Percentiles rank a stretch among this genome's conserved stretches.
phyloP scores from a whole-genome alignment of 192 early-diverging fungal genomes.

The Gryganskiella cystojenkinii region DNA sequence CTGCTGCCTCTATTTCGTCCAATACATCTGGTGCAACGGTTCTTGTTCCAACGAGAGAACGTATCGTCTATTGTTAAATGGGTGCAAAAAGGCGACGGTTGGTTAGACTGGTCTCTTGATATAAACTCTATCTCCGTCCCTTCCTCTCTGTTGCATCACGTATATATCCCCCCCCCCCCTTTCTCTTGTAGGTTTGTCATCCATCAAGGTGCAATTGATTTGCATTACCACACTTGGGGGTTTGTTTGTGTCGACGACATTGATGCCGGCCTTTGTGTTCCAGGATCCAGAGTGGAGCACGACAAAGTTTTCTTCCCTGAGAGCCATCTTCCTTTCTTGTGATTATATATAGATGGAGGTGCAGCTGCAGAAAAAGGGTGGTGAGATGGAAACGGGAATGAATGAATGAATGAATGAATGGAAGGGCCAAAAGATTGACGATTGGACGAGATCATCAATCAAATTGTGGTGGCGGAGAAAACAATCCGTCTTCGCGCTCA shows the following conservation, averaged over 20 bases:
- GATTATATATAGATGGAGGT: background rate
- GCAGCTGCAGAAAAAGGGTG: background rate
- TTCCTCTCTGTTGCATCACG: no score
- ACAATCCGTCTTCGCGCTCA: no score
- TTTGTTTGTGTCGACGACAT: constrained; percentile 80
- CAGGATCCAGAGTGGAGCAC: constrained; percentile 90
- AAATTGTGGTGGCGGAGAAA: no score
- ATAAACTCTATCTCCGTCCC: no score
- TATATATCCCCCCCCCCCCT: background rate
- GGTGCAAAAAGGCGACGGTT: background rate
- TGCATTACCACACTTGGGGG: constrained; percentile 69
- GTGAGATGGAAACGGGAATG: background rate
- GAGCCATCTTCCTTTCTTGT: constrained; percentile 33
- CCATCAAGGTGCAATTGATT: background rate
- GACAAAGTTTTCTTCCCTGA: constrained; percentile 83
- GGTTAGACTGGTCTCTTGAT: background rate
- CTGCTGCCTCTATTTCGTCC: background rate
- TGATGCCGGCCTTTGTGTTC: constrained; percentile 79
- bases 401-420: no score
- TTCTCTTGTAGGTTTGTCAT: background rate
- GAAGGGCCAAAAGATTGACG: no score
- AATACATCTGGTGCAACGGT: constrained; percentile 23
- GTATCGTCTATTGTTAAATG: constrained; percentile 33
- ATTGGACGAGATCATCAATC: no score
- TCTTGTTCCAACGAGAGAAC: constrained; percentile 33